These are phyloP conservation scores for Penicillium cataractarum DNA, from an alignment of 495 filamentous ascomycete genomes.

Conservation along the genomic window DNA sequence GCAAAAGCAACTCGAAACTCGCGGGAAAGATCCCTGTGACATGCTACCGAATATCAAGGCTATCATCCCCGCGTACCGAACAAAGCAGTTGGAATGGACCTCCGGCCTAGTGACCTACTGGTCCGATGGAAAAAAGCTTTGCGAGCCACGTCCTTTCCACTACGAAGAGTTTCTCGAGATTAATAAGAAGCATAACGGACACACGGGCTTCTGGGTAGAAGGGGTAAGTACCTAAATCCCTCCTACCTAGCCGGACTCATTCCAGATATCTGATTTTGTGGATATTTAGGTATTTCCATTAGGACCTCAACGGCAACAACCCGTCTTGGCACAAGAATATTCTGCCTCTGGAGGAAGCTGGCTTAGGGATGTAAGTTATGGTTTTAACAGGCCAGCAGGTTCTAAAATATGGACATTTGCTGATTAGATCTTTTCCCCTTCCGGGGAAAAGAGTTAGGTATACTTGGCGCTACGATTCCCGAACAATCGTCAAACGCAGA, in stretches of 20 bases:
- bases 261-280: neutral
- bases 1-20: neutral
- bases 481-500: neutral
- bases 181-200: slow-evolving; percentile 3
- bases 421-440: neutral
- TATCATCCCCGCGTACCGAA: neutral
- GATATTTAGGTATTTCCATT: neutral
- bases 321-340: neutral
- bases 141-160: slow-evolving; percentile 4
- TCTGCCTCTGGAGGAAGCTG: neutral
- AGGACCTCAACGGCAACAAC: too few species aligned
- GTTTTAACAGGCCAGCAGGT: too few species aligned
- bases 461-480: neutral
- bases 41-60: neutral
- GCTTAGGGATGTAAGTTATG: neutral
- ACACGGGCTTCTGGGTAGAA: neutral
- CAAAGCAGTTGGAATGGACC: neutral
- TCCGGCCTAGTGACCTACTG: slow-evolving; percentile 12
- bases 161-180: slow-evolving; percentile 4
- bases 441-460: neutral
- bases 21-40: neutral
- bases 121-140: slow-evolving; percentile 6
- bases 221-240: neutral
- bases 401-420: too few species aligned
- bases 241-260: neutral